Conservation (phyloP, 441 rosid species). For the Adansonia rubrostipa region DNA sequence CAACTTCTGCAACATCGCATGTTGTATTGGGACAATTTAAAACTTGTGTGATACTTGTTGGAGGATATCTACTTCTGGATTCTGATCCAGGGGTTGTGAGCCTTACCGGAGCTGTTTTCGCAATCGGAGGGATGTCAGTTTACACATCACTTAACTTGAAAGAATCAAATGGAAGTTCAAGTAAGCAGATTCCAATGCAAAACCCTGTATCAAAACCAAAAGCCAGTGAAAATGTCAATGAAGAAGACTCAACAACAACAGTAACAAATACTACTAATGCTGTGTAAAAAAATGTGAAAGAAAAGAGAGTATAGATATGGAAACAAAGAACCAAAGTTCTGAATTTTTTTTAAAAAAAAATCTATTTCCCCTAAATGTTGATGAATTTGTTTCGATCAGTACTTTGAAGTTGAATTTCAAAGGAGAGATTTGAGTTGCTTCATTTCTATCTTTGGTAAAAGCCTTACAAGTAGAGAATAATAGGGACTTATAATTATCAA, state of each 20-base stretch:
- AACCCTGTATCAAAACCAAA: constrained; percentile 42
- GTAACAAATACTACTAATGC: constrained; percentile 19
- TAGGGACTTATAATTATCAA: no score
- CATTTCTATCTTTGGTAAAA: neutral
- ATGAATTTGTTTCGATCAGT: neutral
- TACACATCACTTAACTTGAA: constrained; percentile 71
- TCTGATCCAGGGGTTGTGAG: constrained; percentile 81
- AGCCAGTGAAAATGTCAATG: constrained; percentile 30
- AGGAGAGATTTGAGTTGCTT: constrained; percentile 5
- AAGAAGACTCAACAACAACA: constrained; percentile 18
- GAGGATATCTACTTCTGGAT: constrained; percentile 67
- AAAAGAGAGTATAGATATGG: neutral
- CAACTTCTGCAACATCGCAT: constrained; percentile 94
- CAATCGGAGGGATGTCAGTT: constrained; percentile 79
- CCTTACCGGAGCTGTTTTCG: constrained; percentile 78
- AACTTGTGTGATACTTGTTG: constrained; percentile 81
- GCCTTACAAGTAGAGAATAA: no score
- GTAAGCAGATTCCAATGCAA: constrained; percentile 42
- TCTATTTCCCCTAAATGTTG: neutral
- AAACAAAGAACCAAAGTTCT: neutral
- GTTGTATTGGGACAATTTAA: constrained; percentile 95
- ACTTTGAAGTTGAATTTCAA: constrained; percentile 2
- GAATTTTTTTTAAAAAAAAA: neutral
- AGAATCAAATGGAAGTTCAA: constrained; percentile 33
- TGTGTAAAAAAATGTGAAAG: constrained; percentile 22